Percentiles rank a stretch among this genome's conserved stretches.
Conservation (phyloP, 192 early-diverging fungal genomes). For the Umbelopsis vinacea region DNA sequence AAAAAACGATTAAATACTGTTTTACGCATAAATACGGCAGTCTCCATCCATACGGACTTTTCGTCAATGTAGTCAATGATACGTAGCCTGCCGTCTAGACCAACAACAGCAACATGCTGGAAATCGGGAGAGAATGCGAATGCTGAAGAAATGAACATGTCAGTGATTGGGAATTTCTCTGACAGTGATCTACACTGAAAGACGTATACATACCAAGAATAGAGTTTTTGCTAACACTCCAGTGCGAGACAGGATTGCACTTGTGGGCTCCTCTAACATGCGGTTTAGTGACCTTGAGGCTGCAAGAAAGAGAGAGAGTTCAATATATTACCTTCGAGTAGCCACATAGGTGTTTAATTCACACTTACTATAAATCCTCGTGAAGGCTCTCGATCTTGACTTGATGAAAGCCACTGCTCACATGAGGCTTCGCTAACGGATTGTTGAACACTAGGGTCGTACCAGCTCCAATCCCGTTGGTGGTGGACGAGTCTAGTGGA, state of each 20-base stretch:
- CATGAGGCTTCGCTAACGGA: not conserved
- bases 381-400: not conserved
- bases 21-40: not conserved
- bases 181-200: no score
- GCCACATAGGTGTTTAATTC: not conserved
- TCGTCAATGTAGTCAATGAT: constrained; percentile 81
- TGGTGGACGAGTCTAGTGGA: constrained; percentile 25
- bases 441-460: not conserved
- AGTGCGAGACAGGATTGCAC: constrained; percentile 39
- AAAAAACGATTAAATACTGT: not conserved
- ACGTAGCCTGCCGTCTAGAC: constrained; percentile 79
- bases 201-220: constrained; percentile 30
- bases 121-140: constrained; percentile 90
- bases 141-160: constrained; percentile 37
- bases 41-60: constrained; percentile 38
- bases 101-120: constrained; percentile 82
- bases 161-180: not conserved
- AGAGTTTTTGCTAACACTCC: constrained; percentile 42
- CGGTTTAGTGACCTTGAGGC: constrained; percentile 5
- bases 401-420: constrained; percentile 2
- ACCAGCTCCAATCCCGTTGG: constrained; percentile 8
- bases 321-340: not conserved
- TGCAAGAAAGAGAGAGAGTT: not conserved
- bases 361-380: not conserved
- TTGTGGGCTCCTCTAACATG: not conserved